Conservation (phyloP, 495 filamentous ascomycete genomes). For the Penicillium mononematosum region DNA sequence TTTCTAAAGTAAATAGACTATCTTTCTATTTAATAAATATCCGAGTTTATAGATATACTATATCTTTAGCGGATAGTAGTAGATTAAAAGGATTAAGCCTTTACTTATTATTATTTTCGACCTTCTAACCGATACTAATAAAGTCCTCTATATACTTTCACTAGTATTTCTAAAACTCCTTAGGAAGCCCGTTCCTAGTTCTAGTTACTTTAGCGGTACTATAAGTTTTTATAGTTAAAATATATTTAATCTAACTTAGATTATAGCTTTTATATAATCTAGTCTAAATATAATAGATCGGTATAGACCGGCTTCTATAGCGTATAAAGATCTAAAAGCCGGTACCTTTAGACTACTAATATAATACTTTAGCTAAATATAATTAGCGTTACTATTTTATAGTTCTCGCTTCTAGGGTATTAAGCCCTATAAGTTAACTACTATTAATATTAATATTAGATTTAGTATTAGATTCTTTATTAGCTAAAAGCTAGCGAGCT, state of each 20-base stretch:
- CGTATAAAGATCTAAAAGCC: constrained; percentile 25
- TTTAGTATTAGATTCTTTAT: neutral
- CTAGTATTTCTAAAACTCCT: constrained; percentile 22
- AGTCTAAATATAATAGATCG: constrained; percentile 25
- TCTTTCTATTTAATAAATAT: constrained; percentile 27
- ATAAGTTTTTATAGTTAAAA: constrained; percentile 15
- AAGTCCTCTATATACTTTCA: constrained; percentile 21
- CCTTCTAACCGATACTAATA: constrained; percentile 25
- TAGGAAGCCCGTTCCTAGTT: constrained; percentile 7
- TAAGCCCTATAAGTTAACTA: constrained; percentile 1
- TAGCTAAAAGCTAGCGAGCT: neutral
- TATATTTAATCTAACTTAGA: constrained; percentile 1
- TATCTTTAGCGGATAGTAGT: constrained; percentile 10
- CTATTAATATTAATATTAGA: neutral
- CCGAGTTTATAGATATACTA: constrained; percentile 24
- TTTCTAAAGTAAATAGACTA: constrained; percentile 19
- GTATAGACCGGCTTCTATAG: constrained; percentile 13
- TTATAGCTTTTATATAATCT: constrained; percentile 22
- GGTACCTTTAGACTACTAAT: constrained; percentile 25
- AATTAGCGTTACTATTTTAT: constrained; percentile 11
- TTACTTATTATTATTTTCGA: constrained; percentile 23
- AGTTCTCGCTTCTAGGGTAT: constrained; percentile 15
- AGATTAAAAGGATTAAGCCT: constrained; percentile 15
- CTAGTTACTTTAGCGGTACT: constrained; percentile 15
- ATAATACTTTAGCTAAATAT: constrained; percentile 55